Base-by-base conservation (phyloP, 352 stramenopile species). In the Globisporangium irregulare region DNA sequence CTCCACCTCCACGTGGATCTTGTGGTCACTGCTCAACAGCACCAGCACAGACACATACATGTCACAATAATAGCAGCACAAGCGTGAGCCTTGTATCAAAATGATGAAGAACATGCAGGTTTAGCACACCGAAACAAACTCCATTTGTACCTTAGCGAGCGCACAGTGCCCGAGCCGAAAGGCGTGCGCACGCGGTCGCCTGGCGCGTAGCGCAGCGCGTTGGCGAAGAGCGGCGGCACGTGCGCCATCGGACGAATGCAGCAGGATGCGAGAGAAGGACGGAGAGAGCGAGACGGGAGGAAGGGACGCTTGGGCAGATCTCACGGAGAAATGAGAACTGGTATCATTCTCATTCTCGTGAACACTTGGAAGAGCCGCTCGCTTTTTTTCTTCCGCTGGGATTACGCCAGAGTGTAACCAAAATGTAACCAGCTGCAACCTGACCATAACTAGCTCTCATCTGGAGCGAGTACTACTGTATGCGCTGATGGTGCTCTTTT, bases 151-250 rank as follows among this genome's bases (percentile, higher is more conserved):
- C 75, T 78, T 8, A 67, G 60, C 20, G 63, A 70, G 53, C 69
- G 62, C 54, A 95, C 85, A 32, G 75, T 64, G 8, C 87, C 87
- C 2, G 73, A 58, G 1, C 87, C 87, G 56, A 90, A 95, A 18
- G 83, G 79, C 36, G 84, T 93, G 63, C 77, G 78, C 27, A 94
- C 87, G 27, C 63, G 66, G 68, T 94, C 87, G 36, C 87, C 87
- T 10, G 62, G 67, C 29, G 73, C 67, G 64, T 91, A 94, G 61
- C 87, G 87, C 60, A 94, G 67, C 59, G 78, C 75, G 66, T 87
- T 78, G 57, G 87, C 82, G 61, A 94, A 86, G 57, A 94, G 78
- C 77, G 78, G 79, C 73, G 85, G 85, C 67, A 87, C 75, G 59
- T 87, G 51, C 36, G 57, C 46, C 57, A 70, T 70, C 12, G 15